A percentile compares a stretch with the other conserved stretches of the same genome.
These are phyloP conservation scores for Carex scoparia DNA, from an alignment of 176 grass and related monocot species.

Conservation along the genomic window DNA sequence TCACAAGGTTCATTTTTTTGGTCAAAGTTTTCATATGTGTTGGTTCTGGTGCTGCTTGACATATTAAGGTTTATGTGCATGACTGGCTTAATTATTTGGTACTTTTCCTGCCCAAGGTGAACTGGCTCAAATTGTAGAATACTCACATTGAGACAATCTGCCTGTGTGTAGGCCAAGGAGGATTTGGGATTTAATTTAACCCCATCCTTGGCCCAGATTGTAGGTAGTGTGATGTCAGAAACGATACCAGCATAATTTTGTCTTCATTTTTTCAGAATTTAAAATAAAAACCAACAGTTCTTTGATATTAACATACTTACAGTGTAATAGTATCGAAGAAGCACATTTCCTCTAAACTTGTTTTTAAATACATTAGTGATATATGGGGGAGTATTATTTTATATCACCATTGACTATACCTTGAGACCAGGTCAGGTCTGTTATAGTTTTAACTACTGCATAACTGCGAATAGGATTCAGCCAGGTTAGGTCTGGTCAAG, in stretches of 20 bases:
- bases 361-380: background rate
- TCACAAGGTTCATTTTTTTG: background rate
- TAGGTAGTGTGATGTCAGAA: background rate
- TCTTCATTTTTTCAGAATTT: background rate
- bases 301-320: background rate
- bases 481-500: background rate
- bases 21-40: background rate
- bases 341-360: background rate
- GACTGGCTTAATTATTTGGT: background rate
- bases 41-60: background rate
- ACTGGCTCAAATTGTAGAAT: background rate
- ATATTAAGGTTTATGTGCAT: background rate
- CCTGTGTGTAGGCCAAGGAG: background rate
- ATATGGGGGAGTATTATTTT: background rate
- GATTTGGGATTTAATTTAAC: background rate
- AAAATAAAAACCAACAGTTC: background rate
- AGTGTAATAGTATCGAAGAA: background rate
- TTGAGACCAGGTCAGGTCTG: background rate
- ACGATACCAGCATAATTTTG: background rate
- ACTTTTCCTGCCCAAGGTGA: background rate
- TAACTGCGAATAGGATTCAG: background rate
- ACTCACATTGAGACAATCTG: background rate
- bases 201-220: background rate
- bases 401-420: background rate
- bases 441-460: background rate